Base-by-base conservation (phyloP, 208 protist genomes). In the Acanthamoeba lenticulata region DNA sequence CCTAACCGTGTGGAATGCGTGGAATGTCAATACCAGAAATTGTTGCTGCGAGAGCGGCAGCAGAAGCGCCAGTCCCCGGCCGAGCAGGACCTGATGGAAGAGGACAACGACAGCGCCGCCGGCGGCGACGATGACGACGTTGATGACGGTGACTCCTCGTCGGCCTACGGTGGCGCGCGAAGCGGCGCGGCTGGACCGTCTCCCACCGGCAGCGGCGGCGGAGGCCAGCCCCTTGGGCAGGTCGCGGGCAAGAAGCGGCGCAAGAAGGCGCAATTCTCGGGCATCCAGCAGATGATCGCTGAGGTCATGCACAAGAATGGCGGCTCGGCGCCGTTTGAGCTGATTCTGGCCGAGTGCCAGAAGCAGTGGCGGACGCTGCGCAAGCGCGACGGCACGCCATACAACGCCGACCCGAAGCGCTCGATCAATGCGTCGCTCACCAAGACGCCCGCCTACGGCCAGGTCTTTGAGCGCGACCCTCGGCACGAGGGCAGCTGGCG, bases 381-480 rank as follows among this genome's bases (percentile, higher is more conserved):
- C 2, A 93, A 93, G 88, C 42, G 62, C 38, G 88, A 93, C 11
- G 88, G 88, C 29, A 38, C 88, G 42, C 88, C 88, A 11, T 93
- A 93, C 88, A 93, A 69, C 34, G 88, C 88, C 0, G 88, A 93
- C 45, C 88, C 88, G 42, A 93, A 93, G 24, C 88, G 88, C 1
- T 93, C 88, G n/a, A 93, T 93, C 38, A 93, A 93, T 24, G 62
- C 88, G 11, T 62, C 62, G n/a, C 67, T 93, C 42, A 93, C 88
- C 19, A 69, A 79, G 38, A 79, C 88, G 2, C 62, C 36, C 19
- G 40, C 32, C 57, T 79, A 79, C 34, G 88, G 88, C 27, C 88
- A 69, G 49, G 62, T 79, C 29, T 93, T 93, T 79, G 88, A 93
- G 45, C 38, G 62, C 40, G 88, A 93, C 36, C 88, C 88, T 36